These are phyloP conservation scores for Backusella macrospora DNA, from an alignment of 192 early-diverging fungal species.

Conservation along the genomic window DNA sequence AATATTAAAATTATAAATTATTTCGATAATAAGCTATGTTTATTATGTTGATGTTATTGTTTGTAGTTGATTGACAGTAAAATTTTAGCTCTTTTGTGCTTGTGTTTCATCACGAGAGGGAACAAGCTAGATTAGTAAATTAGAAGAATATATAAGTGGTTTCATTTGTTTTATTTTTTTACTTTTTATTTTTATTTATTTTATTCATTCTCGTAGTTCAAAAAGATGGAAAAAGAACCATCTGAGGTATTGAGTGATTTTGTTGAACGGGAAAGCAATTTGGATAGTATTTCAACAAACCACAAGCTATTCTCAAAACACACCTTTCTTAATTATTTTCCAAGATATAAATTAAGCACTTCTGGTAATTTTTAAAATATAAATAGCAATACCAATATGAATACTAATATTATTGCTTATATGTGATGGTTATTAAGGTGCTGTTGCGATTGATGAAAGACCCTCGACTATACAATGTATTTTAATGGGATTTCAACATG, in stretches of 20 bases:
- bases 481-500: slow-evolving; percentile 52
- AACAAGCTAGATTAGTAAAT: neutral
- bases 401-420: neutral
- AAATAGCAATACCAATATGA: neutral
- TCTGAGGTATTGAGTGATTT: neutral
- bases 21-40: too few species aligned
- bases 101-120: slow-evolving; percentile 1
- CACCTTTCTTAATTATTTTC: slow-evolving; percentile 10
- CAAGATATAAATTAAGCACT: slow-evolving; percentile 4
- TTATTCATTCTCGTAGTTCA: neutral
- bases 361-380: slow-evolving; percentile 9
- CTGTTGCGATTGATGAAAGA: slow-evolving; percentile 42
- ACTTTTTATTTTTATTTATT: neutral
- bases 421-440: slow-evolving; percentile 13
- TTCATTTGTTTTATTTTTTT: slow-evolving; percentile 1
- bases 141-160: neutral
- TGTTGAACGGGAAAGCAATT: neutral
- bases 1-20: too few species aligned
- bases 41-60: too few species aligned
- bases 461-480: slow-evolving; percentile 36
- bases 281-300: neutral
- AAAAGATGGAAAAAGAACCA: slow-evolving; percentile 9
- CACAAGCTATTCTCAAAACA: neutral
- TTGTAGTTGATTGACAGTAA: neutral
- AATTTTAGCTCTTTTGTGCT: neutral